These are phyloP conservation scores for Naganishia randhawae DNA, from an alignment of 768 basidiomycete species.

Conservation along the genomic window DNA sequence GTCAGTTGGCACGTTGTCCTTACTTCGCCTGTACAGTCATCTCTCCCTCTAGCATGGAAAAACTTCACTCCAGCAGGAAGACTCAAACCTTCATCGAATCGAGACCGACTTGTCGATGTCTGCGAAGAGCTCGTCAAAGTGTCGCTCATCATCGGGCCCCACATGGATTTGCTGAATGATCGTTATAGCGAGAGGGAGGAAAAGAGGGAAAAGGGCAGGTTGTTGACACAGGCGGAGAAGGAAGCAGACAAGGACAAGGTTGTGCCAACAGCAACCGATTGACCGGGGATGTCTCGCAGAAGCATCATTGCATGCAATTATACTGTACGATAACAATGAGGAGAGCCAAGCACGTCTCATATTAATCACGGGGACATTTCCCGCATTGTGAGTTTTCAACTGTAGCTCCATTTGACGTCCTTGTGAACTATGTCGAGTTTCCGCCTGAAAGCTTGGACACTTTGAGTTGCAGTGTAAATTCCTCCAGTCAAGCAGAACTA, in stretches of 20 bases:
- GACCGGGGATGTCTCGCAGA: neutral
- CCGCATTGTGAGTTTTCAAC: too few species aligned
- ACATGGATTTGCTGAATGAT: constrained; percentile 39
- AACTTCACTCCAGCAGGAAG: constrained; percentile 41
- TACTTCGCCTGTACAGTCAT: constrained; percentile 38
- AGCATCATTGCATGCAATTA: too few species aligned
- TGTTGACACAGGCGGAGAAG: constrained; percentile 47
- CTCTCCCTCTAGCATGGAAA: constrained; percentile 48
- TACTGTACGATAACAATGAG: neutral
- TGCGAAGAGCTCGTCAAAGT: constrained; percentile 51
- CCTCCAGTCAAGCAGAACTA: too few species aligned
- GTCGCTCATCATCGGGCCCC: constrained; percentile 40
- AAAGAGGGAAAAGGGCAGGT: constrained; percentile 39
- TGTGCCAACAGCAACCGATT: constrained; percentile 5
- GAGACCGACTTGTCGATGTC: constrained; percentile 51
- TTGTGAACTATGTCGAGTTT: too few species aligned
- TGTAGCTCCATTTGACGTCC: too few species aligned
- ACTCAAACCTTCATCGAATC: constrained; percentile 47
- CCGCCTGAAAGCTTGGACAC: too few species aligned
- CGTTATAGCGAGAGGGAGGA: constrained; percentile 48
- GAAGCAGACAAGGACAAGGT: constrained; percentile 39
- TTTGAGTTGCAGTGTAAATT: too few species aligned
- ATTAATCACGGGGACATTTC: neutral
- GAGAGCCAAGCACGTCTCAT: neutral
- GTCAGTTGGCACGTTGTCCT: neutral